A percentile compares a stretch with the other conserved stretches of the same genome.
Conservation (phyloP, 208 protist species). For the Crithidia thermophila region DNA sequence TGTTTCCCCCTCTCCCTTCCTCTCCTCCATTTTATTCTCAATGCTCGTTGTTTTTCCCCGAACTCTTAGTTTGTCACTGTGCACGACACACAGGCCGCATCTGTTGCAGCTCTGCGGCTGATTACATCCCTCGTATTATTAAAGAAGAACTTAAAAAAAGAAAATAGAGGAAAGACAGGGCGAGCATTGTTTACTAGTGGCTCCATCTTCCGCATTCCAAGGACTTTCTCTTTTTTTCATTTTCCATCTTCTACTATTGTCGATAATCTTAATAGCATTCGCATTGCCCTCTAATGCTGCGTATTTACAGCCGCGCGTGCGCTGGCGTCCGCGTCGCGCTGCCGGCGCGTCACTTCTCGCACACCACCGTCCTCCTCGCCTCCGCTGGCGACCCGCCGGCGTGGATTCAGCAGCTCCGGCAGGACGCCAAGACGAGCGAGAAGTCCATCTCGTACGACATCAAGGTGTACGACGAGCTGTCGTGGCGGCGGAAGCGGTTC, state of each 20-base stretch:
- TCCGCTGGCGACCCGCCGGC: slow-evolving; percentile 29
- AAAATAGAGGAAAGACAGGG: neutral
- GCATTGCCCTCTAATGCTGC: too few relatives aligned
- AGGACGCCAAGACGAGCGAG: slow-evolving; percentile 71
- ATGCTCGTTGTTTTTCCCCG: too few relatives aligned
- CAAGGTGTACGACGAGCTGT: slow-evolving; percentile 88
- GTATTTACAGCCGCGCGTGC: neutral
- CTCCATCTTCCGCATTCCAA: neutral
- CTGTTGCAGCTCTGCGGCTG: too few relatives aligned
- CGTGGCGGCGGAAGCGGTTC: slow-evolving; percentile 77
- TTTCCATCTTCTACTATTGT: too few relatives aligned
- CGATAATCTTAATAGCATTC: too few relatives aligned
- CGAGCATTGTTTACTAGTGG: neutral
- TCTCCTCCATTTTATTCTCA: slow-evolving; percentile 7
- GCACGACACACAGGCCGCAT: too few relatives aligned
- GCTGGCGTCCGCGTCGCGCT: neutral
- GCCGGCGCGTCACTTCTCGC: neutral
- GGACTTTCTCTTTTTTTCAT: too few relatives aligned
- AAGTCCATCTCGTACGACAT: slow-evolving; percentile 87
- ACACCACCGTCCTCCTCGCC: neutral
- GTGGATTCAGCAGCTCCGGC: slow-evolving; percentile 76
- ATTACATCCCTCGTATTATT: too few relatives aligned
- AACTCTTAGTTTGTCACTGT: too few relatives aligned
- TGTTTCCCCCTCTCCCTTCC: neutral
- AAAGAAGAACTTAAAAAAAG: too few relatives aligned